A percentile compares a stretch with the other conserved stretches of the same genome.
Evolutionary conservation across 1,284 basidiomycete genomes (phyloP).

Genomic region (Cryptococcus sp.): DNA sequence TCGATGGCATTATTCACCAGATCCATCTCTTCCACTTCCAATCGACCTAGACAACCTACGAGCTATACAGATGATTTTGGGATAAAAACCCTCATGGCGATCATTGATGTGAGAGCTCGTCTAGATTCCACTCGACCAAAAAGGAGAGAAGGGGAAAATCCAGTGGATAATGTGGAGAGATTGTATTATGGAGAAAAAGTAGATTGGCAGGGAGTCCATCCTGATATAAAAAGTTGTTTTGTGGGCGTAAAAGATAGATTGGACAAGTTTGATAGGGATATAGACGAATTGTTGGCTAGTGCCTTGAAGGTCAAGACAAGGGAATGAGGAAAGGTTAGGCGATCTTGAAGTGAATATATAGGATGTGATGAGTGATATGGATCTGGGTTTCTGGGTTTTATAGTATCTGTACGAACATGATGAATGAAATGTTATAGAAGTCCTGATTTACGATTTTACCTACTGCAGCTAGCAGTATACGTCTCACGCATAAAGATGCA

Average conservation of each 20-base stretch:
- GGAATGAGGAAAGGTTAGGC: too few relatives aligned
- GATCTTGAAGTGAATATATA: too few relatives aligned
- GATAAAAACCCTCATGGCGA: slow-evolving; percentile 70
- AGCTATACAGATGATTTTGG: slow-evolving; percentile 78
- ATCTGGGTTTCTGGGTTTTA: too few relatives aligned
- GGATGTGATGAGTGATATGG: too few relatives aligned
- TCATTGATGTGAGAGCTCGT: slow-evolving; percentile 64
- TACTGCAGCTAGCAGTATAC: too few relatives aligned
- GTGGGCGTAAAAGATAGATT: slow-evolving; percentile 64
- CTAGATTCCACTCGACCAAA: slow-evolving; percentile 1
- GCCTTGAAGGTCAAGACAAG: too few relatives aligned
- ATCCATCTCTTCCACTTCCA: slow-evolving; percentile 25
- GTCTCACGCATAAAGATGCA: too few relatives aligned
- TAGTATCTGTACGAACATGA: too few relatives aligned
- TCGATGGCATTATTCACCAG: slow-evolving; percentile 19
- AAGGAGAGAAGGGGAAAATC: slow-evolving; percentile 45
- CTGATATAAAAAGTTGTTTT: slow-evolving; percentile 66
- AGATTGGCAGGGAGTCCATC: slow-evolving; percentile 61
- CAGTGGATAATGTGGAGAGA: slow-evolving; percentile 62
- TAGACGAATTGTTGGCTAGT: slow-evolving; percentile 60
- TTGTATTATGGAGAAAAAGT: slow-evolving; percentile 60
- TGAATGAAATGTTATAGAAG: too few relatives aligned
- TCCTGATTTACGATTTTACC: too few relatives aligned
- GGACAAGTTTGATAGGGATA: slow-evolving; percentile 65
- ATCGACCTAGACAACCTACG: slow-evolving; percentile 43